Evolutionary conservation across 83 land plant species (phyloP), one percentile per base, ranked within the genome.

Genomic region (Picea abies): DNA sequence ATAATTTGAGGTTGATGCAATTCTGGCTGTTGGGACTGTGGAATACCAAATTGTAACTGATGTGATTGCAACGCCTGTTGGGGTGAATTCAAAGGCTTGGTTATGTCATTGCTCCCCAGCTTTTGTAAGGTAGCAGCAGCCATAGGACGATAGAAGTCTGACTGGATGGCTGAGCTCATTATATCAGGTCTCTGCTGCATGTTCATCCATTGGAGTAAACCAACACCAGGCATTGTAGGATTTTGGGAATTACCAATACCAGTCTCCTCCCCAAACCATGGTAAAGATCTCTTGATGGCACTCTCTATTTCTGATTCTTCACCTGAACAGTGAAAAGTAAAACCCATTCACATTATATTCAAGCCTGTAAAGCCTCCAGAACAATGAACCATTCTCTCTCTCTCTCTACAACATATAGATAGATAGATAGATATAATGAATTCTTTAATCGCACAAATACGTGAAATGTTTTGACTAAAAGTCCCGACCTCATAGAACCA

Each of bases 151-250:
- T 87, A 86, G n/a, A 78, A 76, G 61, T 85, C 90, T 49, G 96
- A 67, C 29, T 88, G 93, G 60, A 81, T 32, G 22, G 83, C 66
- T 39, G 90, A 70, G 41, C 8, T 67, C 2, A 83, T 22, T 14
- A 90, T 72, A 75, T 94, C 93, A 78, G 86, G 84, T 77, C 87
- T 89, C 76, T 90, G 96, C 61, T 94, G 96, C 92, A 92, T 90
- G 81, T 79, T 86, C 96, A 94, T 94, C 93, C 94, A 92, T 70
- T 94, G 96, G 4, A 86, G 89, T 70, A 91, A 78, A 85, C 89
- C 90, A 78, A 91, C 70, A 35, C 96, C 96, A 62, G 91, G 91
- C 35, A 89, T 89, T 20, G 89, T 85, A 35, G 94, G 68, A 61
- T 69, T 91, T 72, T 89, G 84, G 14, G 85, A 82, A 80, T 93